Conservation (phyloP, 768 basidiomycete genomes). For the Kwoniella newhampshirensis region DNA sequence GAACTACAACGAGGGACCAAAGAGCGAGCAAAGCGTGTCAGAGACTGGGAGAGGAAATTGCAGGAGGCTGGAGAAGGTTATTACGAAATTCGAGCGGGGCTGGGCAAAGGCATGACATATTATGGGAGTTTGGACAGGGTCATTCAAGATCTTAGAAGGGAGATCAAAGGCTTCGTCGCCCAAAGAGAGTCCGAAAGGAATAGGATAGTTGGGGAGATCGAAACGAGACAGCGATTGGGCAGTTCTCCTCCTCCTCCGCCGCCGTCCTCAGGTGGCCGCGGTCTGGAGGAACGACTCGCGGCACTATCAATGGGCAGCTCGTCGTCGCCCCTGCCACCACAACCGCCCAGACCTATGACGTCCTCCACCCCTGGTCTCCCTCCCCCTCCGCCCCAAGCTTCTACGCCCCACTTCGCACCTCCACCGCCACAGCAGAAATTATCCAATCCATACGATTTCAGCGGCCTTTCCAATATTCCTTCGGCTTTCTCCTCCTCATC, state of each 20-base stretch:
- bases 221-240: conserved; percentile 67
- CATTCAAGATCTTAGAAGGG: conserved; percentile 61
- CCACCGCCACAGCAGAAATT: conserved; percentile 57
- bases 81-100: conserved; percentile 79
- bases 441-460: conserved; percentile 49
- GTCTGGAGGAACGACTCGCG: conserved; percentile 35
- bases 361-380: conserved; percentile 19
- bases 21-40: conserved; percentile 74
- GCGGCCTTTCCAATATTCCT: conserved; percentile 33
- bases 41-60: conserved; percentile 70
- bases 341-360: conserved; percentile 8
- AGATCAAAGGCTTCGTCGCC: conserved; percentile 64
- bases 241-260: conserved; percentile 41
- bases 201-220: conserved; percentile 65
- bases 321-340: conserved; percentile 17
- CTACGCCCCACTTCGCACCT: conserved; percentile 24
- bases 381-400: conserved; percentile 19
- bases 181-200: conserved; percentile 71
- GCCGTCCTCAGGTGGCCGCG: conserved; percentile 35
- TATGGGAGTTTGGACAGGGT: conserved; percentile 76
- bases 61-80: conserved; percentile 77
- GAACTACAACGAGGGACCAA: conserved; percentile 77
- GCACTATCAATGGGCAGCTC: conserved; percentile 27
- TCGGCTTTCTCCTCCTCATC: conserved; percentile 37
- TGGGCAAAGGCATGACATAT: conserved; percentile 85